phyloP scores from a whole-genome alignment of 2,329 filamentous ascomycete species.

The Fusarium irregulare region DNA sequence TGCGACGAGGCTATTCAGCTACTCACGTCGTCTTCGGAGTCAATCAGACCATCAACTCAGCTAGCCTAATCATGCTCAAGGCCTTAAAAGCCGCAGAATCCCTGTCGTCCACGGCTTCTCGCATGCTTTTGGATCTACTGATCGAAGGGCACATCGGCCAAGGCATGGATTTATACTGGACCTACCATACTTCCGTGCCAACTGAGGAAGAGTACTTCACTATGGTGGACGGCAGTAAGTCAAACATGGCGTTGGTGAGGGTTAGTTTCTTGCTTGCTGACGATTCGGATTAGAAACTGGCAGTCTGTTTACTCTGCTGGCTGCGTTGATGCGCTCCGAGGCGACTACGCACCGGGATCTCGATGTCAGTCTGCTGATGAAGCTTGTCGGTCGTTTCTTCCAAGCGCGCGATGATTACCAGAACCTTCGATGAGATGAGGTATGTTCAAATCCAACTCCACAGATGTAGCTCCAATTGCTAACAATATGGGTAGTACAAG shows the following conservation, averaged over 20 bases:
- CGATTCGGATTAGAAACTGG: neutral
- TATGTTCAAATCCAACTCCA: neutral
- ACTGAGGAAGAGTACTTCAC: neutral
- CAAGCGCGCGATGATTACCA: neutral
- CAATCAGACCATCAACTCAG: neutral
- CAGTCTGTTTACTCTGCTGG: neutral
- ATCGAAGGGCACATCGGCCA: neutral
- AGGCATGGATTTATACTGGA: conserved; percentile 1
- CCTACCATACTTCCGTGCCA: neutral
- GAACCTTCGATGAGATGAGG: neutral
- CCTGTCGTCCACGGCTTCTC: neutral
- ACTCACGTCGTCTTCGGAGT: neutral
- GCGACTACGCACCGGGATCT: neutral
- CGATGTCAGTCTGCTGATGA: neutral
- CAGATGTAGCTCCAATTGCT: neutral
- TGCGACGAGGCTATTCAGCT: neutral
- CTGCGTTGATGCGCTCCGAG: neutral
- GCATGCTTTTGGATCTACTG: neutral
- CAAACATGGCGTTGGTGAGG: too few species aligned
- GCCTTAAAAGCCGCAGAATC: neutral
- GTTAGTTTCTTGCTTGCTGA: neutral
- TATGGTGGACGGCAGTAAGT: neutral
- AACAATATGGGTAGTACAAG: neutral
- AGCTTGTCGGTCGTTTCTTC: neutral
- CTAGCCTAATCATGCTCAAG: neutral